phyloP scores from a whole-genome alignment of 345 rosid genomes.

The Xanthoceras sorbifolium region DNA sequence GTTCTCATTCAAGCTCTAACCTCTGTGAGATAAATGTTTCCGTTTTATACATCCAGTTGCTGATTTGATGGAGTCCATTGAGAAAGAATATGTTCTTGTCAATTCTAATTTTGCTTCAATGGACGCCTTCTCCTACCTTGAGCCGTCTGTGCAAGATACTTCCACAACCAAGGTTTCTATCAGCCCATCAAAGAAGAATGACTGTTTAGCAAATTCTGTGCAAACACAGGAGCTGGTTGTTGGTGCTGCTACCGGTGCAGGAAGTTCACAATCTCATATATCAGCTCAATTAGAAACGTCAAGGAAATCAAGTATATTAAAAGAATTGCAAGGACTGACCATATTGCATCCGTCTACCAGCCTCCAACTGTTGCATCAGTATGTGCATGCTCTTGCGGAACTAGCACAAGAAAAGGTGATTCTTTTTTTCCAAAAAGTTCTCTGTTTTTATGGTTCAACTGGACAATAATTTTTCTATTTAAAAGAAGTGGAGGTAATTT shows the following conservation, averaged over 20 bases:
- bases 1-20: slow-evolving; percentile 1
- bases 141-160: slow-evolving; percentile 54
- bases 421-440: background rate
- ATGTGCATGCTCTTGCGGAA: slow-evolving; percentile 52
- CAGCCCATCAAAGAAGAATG: slow-evolving; percentile 38
- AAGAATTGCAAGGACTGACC: slow-evolving; percentile 58
- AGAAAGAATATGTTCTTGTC: slow-evolving; percentile 76
- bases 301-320: slow-evolving; percentile 33
- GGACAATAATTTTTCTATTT: background rate
- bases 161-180: slow-evolving; percentile 35
- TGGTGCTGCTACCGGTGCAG: slow-evolving; percentile 24
- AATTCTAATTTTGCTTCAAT: slow-evolving; percentile 49
- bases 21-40: slow-evolving; percentile 26
- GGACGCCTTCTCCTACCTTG: slow-evolving; percentile 62
- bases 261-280: slow-evolving; percentile 28
- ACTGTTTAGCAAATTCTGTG: slow-evolving; percentile 29
- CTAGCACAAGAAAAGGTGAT: slow-evolving; percentile 66
- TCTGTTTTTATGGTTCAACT: background rate
- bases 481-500: background rate
- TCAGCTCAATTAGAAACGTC: slow-evolving; percentile 38
- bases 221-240: slow-evolving; percentile 35
- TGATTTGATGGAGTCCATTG: slow-evolving; percentile 67
- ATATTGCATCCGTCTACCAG: slow-evolving; percentile 56
- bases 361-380: slow-evolving; percentile 58
- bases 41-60: slow-evolving; percentile 36